Conservation (phyloP, 176 grass and related monocot species). For the Canna indica region DNA sequence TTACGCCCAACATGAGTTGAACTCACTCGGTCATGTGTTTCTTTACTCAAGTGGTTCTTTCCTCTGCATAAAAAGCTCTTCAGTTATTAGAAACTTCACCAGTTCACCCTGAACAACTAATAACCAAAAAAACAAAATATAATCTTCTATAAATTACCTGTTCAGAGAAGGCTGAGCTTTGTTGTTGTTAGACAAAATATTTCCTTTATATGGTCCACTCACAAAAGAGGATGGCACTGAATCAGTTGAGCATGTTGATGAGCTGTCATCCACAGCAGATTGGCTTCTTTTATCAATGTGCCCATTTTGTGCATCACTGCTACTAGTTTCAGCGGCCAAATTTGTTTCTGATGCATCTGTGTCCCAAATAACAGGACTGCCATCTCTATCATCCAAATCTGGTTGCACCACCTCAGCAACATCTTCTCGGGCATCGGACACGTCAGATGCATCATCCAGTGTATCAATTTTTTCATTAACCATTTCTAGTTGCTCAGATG, state of each 20-base stretch:
- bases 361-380: constrained; percentile 70
- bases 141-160: constrained; percentile 34
- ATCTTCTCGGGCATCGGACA: constrained; percentile 70
- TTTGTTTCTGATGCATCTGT: constrained; percentile 70
- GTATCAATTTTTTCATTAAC: constrained; percentile 38
- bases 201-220: constrained; percentile 47
- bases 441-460: constrained; percentile 64
- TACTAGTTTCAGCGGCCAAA: constrained; percentile 28
- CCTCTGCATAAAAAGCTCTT: not conserved
- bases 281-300: constrained; percentile 45
- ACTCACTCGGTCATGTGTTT: not conserved
- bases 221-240: constrained; percentile 51
- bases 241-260: constrained; percentile 82
- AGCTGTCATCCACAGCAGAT: constrained; percentile 66
- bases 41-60: constrained; percentile 15
- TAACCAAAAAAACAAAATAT: not conserved
- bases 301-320: constrained; percentile 40
- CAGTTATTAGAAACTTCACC: not conserved
- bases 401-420: constrained; percentile 47
- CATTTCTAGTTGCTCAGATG: not conserved
- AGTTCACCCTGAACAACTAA: not conserved
- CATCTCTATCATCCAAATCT: constrained; percentile 55
- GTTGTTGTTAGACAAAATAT: constrained; percentile 35
- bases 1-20: not conserved
- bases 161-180: constrained; percentile 50